phyloP scores from a whole-genome alignment of 1,284 basidiomycete species.

The Pterulicium gracile region DNA sequence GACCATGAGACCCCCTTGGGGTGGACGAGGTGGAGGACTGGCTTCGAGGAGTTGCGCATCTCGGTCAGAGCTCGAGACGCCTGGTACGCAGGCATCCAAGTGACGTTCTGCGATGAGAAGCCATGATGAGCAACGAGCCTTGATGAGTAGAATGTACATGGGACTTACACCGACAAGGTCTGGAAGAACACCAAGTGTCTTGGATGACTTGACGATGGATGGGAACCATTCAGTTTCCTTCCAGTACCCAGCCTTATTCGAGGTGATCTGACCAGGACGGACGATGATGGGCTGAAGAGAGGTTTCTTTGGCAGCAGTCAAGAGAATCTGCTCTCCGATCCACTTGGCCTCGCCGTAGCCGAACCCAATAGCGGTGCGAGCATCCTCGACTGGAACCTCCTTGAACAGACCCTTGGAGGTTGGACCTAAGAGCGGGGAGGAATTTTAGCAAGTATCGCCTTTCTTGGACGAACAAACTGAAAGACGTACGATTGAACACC shows the following conservation, averaged over 20 bases:
- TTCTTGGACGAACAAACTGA: not conserved
- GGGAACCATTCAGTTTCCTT: conserved; percentile 24
- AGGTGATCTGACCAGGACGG: conserved; percentile 29
- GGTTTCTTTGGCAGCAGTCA: conserved; percentile 13
- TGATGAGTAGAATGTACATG: not conserved
- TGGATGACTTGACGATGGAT: conserved; percentile 15
- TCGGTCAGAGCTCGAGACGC: conserved; percentile 20
- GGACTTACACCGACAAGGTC: conserved; percentile 14
- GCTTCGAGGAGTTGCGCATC: conserved; percentile 7
- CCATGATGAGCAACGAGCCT: not conserved
- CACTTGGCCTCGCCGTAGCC: conserved; percentile 34
- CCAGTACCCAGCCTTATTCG: conserved; percentile 22
- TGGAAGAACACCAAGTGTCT: conserved; percentile 17
- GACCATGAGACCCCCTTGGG: conserved; percentile 9
- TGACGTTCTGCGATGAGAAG: conserved; percentile 12
- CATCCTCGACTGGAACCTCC: conserved; percentile 12
- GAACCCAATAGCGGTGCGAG: conserved; percentile 19
- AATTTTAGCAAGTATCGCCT: not conserved
- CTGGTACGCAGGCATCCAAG: conserved; percentile 21
- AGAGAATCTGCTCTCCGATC: conserved; percentile 29
- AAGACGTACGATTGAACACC: conserved; percentile 16
- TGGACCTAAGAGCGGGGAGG: not conserved
- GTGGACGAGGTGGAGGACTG: conserved; percentile 12
- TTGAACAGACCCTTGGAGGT: not conserved
- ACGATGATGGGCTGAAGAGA: conserved; percentile 18